Evolutionary conservation across 2,329 filamentous ascomycete species (phyloP).

Genomic region (Verticillium alfalfae): DNA sequence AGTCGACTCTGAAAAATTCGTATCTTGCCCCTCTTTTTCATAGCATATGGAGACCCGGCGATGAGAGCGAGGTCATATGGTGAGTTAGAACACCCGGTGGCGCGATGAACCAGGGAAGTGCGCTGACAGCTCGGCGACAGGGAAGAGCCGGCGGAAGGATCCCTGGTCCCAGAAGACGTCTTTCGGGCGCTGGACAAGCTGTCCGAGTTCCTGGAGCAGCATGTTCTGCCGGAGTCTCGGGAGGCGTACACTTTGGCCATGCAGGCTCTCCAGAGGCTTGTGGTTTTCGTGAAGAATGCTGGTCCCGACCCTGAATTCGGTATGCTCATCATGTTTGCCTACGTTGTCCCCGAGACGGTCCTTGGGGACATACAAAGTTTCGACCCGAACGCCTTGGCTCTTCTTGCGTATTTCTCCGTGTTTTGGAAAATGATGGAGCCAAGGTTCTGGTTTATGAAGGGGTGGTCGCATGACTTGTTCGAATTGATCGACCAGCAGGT

Average conservation of each 20-base stretch:
- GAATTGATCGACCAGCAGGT: conserved; percentile 12
- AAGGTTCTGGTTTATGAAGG: conserved; percentile 18
- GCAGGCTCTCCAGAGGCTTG: conserved; percentile 8
- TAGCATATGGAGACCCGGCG: background rate
- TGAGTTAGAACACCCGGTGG: background rate
- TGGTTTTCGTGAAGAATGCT: conserved; percentile 12
- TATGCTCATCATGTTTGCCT: conserved; percentile 17
- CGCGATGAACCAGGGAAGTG: background rate
- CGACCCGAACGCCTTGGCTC: conserved; percentile 16
- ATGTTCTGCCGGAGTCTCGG: conserved; percentile 1
- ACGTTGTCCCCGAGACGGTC: conserved; percentile 16
- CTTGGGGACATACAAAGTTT: conserved; percentile 16
- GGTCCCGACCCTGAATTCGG: conserved; percentile 16
- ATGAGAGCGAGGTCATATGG: background rate
- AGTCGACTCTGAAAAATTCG: background rate
- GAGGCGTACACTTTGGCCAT: conserved; percentile 15
- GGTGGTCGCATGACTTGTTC: conserved; percentile 17
- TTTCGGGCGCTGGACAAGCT: conserved; percentile 1
- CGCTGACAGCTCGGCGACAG: background rate
- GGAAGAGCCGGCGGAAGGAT: background rate
- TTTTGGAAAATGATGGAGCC: conserved; percentile 17
- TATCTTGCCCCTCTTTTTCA: background rate
- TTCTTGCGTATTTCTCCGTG: conserved; percentile 18
- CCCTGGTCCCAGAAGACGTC: background rate
- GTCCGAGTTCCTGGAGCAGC: background rate